A percentile compares a stretch with the other conserved stretches of the same genome.
phyloP scores from a whole-genome alignment of 2,329 filamentous ascomycete genomes.

The Penicillium freii region DNA sequence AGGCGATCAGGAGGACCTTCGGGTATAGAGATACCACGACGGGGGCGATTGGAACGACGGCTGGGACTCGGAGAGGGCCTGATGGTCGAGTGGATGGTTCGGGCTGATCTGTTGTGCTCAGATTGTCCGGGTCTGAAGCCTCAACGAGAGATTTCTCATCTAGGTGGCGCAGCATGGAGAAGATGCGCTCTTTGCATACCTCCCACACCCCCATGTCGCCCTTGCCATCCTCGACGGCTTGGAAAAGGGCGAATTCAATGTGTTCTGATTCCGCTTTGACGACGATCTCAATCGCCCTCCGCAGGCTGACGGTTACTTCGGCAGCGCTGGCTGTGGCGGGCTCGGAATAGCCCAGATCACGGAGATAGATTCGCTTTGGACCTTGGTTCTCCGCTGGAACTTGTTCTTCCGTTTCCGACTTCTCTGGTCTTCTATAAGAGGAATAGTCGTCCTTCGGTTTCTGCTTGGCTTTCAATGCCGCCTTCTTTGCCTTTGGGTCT shows the following conservation, averaged over 20 bases:
- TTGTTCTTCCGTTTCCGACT: background rate
- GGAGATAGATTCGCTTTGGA: slow-evolving; percentile 7
- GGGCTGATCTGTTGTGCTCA: background rate
- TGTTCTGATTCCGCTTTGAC: slow-evolving; percentile 31
- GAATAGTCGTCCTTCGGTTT: slow-evolving; percentile 1
- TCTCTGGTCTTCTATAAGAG: background rate
- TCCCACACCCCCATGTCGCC: slow-evolving; percentile 41
- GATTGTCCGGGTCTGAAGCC: background rate
- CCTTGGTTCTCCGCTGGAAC: background rate
- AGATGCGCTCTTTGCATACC: slow-evolving; percentile 42
- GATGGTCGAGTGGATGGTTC: background rate
- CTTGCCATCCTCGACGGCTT: slow-evolving; percentile 27
- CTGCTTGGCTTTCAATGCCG: background rate
- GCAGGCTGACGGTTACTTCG: slow-evolving; percentile 18
- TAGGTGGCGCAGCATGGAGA: slow-evolving; percentile 36
- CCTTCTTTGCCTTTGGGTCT: slow-evolving; percentile 4
- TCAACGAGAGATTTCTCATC: slow-evolving; percentile 12
- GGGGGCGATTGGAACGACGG: slow-evolving; percentile 29
- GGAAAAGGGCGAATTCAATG: slow-evolving; percentile 33
- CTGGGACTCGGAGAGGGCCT: slow-evolving; percentile 32
- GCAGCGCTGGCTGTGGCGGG: slow-evolving; percentile 6
- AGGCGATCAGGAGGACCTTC: slow-evolving; percentile 40
- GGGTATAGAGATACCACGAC: slow-evolving; percentile 43
- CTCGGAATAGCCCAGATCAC: slow-evolving; percentile 20
- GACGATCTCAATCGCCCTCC: slow-evolving; percentile 26